Evolutionary conservation across 352 stramenopile genomes (phyloP), one percentile per base, ranked within the genome.

Genomic region (Globisporangium alternatum): DNA sequence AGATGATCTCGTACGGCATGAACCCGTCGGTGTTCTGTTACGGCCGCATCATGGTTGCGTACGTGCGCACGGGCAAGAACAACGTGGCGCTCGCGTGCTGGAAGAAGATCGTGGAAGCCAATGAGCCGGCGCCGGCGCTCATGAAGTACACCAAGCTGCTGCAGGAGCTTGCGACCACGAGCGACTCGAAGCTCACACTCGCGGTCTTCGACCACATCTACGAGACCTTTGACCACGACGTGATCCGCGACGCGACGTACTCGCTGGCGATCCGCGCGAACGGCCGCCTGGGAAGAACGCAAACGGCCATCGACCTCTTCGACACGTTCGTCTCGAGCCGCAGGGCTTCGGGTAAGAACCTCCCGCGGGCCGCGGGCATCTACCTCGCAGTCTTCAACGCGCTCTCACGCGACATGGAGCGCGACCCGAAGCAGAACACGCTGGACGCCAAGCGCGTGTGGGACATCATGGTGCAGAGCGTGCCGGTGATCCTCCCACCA

Each of bases 381-480:
- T 95, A 93, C 57, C 69, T 93, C 9, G 76, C 86, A 4, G 69
- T 89, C 6, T 95, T 95, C 62, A 95, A 95, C 56, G 86, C 86
- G n/a, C 72, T 95, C 13, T 91, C 82, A 7, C 77, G 86, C 21
- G 84, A 93, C 52, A 75, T 68, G 17, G 60, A 79, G 43, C 86
- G 86, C 52, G 75, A 86, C 28, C 81, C 83, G n/a, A 69, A 66
- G 53, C 59, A 89, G 19, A 91, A 92, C 67, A 89, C 81, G 41
- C 66, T 69, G 33, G 84, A 93, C 59, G 84, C 84, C 17, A 82
- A 90, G 65, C 80, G 80, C 53, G 79, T 83, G 15, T 95, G 86
- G 86, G 72, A 80, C 55, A 77, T 93, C 39, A 92, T 95, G 84
- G 72, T 76, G 9, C 31, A 73, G 28, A 79, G 86, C 61, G 78